Conservation (phyloP, 116 monocot genomes). For the Papilionanthe hybrid region DNA sequence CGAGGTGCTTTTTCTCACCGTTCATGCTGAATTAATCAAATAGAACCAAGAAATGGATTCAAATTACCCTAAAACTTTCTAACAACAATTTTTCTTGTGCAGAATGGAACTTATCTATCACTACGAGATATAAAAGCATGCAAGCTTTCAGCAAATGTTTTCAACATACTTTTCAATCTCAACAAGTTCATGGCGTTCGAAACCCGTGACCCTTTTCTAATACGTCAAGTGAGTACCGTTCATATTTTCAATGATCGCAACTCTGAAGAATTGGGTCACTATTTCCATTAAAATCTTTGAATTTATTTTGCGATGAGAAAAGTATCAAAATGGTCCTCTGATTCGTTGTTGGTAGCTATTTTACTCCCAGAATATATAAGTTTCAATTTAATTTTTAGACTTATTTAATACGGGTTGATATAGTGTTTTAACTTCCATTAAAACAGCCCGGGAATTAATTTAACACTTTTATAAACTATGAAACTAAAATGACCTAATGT, state of each 20-base stretch:
- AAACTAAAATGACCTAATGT: too few species aligned
- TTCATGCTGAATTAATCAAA: neutral
- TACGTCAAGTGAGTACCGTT: constrained; percentile 52
- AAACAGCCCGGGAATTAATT: too few species aligned
- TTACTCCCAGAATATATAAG: too few species aligned
- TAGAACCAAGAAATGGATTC: too few species aligned
- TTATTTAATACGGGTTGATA: too few species aligned
- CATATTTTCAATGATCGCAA: neutral
- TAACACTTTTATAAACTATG: too few species aligned
- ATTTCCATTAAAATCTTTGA: neutral
- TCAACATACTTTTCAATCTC: constrained; percentile 89
- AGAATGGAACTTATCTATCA: constrained; percentile 57
- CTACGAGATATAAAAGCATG: constrained; percentile 64
- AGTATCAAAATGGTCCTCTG: too few species aligned
- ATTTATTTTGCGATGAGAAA: too few species aligned
- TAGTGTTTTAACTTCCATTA: too few species aligned
- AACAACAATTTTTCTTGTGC: constrained; percentile 14
- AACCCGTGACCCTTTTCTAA: constrained; percentile 86
- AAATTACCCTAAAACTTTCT: neutral
- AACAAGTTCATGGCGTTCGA: constrained; percentile 92
- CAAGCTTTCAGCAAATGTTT: constrained; percentile 78
- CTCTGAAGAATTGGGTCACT: neutral
- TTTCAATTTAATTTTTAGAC: too few species aligned
- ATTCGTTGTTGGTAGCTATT: too few species aligned
- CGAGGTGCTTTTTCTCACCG: constrained; percentile 35